Conservation (phyloP, 352 stramenopile species). For the Pythium insidiosum region DNA sequence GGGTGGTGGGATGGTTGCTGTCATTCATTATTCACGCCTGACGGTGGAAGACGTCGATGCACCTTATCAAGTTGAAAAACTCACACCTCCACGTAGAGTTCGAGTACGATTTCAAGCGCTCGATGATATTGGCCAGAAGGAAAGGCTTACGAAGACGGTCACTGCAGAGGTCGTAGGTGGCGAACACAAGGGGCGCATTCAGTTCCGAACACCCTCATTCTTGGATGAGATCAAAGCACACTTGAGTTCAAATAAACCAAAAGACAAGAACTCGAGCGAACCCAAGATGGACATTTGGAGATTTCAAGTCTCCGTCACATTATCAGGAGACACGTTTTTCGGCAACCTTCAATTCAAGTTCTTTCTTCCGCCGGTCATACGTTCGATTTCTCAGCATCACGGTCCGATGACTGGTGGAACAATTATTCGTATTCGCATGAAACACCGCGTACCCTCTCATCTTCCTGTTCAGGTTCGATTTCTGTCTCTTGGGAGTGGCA, state of each 20-base stretch:
- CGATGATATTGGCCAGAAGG: slow-evolving; percentile 11
- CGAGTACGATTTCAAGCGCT: slow-evolving; percentile 42
- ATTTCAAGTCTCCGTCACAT: slow-evolving; percentile 31
- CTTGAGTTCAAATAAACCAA: slow-evolving; percentile 36
- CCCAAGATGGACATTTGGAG: slow-evolving; percentile 10
- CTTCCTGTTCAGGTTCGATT: slow-evolving; percentile 51
- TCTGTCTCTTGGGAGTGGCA: slow-evolving; percentile 27
- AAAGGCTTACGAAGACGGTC: slow-evolving; percentile 16
- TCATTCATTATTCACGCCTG: slow-evolving; percentile 23
- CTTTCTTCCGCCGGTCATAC: slow-evolving; percentile 52
- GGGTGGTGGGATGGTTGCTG: slow-evolving; percentile 21
- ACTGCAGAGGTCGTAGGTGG: slow-evolving; percentile 10
- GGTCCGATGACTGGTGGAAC: slow-evolving; percentile 53
- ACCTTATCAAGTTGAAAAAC: slow-evolving; percentile 27
- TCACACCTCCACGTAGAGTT: slow-evolving; percentile 36
- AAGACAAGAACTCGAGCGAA: neutral
- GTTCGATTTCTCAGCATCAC: slow-evolving; percentile 57
- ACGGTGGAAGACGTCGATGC: slow-evolving; percentile 34
- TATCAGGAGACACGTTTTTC: slow-evolving; percentile 36
- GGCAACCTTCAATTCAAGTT: slow-evolving; percentile 36
- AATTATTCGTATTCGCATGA: slow-evolving; percentile 51
- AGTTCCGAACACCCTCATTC: slow-evolving; percentile 43
- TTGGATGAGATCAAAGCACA: slow-evolving; percentile 39
- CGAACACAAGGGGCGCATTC: slow-evolving; percentile 17
- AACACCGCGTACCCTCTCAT: slow-evolving; percentile 45